phyloP scores from a whole-genome alignment of 2,329 filamentous ascomycete species.

The Calonectria fujianensis region DNA sequence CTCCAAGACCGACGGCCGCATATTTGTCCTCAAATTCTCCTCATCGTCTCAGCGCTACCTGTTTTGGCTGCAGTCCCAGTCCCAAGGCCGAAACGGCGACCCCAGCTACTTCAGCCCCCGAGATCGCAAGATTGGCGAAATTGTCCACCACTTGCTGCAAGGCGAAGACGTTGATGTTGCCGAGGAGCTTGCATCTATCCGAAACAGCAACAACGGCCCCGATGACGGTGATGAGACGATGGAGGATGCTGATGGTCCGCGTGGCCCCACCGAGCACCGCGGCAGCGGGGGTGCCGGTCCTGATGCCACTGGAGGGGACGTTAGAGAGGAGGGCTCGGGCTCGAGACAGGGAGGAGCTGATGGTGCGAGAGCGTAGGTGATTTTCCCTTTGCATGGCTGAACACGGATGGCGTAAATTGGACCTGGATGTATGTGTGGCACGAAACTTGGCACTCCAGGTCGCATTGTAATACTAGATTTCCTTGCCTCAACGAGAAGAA shows the following conservation, averaged over 20 bases:
- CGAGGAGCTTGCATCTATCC: constrained; percentile 80
- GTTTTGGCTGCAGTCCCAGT: constrained; percentile 97
- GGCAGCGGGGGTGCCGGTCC: constrained; percentile 86
- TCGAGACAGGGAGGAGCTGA: constrained; percentile 95
- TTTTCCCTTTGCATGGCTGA: constrained; percentile 57
- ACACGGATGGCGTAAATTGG: constrained; percentile 51
- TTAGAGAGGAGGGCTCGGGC: constrained; percentile 91
- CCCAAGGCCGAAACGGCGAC: constrained; percentile 81
- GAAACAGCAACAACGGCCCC: constrained; percentile 68
- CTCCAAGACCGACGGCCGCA: constrained; percentile 86
- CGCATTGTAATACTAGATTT: constrained; percentile 60
- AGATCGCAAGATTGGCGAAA: constrained; percentile 90
- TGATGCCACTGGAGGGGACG: constrained; percentile 91
- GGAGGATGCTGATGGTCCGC: constrained; percentile 80
- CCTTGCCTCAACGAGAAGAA: constrained; percentile 55
- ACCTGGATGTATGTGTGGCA: constrained; percentile 47
- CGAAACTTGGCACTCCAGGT: constrained; percentile 50
- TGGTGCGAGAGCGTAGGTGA: constrained; percentile 99
- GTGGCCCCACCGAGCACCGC: constrained; percentile 75
- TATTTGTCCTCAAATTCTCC: constrained; percentile 94
- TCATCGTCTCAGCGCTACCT: constrained; percentile 94
- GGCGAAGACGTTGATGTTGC: constrained; percentile 91
- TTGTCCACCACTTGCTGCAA: constrained; percentile 89
- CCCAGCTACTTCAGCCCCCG: constrained; percentile 87
- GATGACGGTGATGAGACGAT: constrained; percentile 73